Conservation (phyloP, 208 protist species). For the Leishmania major region DNA sequence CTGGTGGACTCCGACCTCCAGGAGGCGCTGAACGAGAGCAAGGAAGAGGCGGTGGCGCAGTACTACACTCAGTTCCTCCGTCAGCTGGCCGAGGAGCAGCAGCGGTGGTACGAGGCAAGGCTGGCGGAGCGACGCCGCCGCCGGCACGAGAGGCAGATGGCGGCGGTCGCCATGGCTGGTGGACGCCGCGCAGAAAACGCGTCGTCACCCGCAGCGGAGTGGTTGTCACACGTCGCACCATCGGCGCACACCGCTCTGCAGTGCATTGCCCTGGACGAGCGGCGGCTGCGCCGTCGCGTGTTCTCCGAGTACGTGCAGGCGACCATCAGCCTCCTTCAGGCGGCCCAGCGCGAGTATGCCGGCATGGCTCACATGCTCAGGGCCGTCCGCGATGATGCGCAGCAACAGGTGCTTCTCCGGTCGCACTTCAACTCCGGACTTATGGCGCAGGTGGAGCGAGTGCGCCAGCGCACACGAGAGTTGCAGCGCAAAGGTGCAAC, state of each 20-base stretch:
- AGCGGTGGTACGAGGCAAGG: constrained; percentile 28
- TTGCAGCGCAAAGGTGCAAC: constrained; percentile 7
- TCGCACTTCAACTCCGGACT: constrained; percentile 32
- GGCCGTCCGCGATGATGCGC: constrained; percentile 17
- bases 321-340: constrained; percentile 16
- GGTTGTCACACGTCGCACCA: background rate
- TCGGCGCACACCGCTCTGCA: background rate
- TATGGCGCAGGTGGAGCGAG: constrained; percentile 4
- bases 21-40: constrained; percentile 44
- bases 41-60: constrained; percentile 40
- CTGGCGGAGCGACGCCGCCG: constrained; percentile 32
- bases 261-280: constrained; percentile 15
- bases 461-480: constrained; percentile 20
- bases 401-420: constrained; percentile 31
- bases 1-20: constrained; percentile 34
- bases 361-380: constrained; percentile 5
- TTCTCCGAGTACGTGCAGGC: constrained; percentile 16
- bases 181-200: background rate
- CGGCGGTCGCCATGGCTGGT: background rate
- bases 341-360: constrained; percentile 16
- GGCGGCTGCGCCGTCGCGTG: constrained; percentile 19
- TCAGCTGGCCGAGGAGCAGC: constrained; percentile 44
- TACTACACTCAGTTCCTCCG: constrained; percentile 43
- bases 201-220: background rate
- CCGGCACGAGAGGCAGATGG: background rate